Conservation (phyloP, 2,329 filamentous ascomycete species). For the Emergomyces pasteurianus region DNA sequence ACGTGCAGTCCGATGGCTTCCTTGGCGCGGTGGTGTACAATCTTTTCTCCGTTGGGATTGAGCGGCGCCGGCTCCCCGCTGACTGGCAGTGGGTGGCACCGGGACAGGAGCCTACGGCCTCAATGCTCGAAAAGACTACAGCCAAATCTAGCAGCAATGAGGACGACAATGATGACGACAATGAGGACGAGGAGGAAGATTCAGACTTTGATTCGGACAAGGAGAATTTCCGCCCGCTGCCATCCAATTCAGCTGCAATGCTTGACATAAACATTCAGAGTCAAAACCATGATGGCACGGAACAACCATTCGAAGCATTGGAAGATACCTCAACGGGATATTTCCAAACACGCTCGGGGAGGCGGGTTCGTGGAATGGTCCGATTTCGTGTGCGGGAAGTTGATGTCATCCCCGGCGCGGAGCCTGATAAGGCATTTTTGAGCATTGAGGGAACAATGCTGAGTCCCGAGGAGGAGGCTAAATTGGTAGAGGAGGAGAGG, state of each 20-base stretch:
- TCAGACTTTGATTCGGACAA: conserved; percentile 25
- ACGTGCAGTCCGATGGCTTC: conserved; percentile 78
- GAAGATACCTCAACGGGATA: conserved; percentile 51
- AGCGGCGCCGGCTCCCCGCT: conserved; percentile 59
- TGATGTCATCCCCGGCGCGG: conserved; percentile 57
- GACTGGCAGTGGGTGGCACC: conserved; percentile 71
- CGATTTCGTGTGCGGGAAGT: conserved; percentile 74
- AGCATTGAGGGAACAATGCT: conserved; percentile 85
- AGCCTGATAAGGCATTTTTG: conserved; percentile 62
- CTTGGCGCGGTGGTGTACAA: conserved; percentile 83
- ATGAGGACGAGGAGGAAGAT: conserved; percentile 15
- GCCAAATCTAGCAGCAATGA: neutral
- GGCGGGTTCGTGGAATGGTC: conserved; percentile 57
- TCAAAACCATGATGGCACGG: conserved; percentile 19
- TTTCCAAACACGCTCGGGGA: conserved; percentile 62
- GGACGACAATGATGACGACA: conserved; percentile 13
- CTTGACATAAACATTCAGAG: conserved; percentile 4
- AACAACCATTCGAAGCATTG: conserved; percentile 28
- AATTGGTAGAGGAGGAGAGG: conserved; percentile 44
- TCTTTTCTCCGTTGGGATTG: conserved; percentile 82
- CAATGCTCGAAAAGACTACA: neutral
- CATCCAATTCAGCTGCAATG: conserved; percentile 12
- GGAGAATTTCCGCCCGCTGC: conserved; percentile 29
- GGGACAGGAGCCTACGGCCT: conserved; percentile 21
- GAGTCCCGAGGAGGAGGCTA: conserved; percentile 52